A percentile compares a stretch with the other conserved stretches of the same genome.
These are phyloP conservation scores for Chlamydomonas reinhardtii DNA, from an alignment of 163 green algal genomes.

Conservation along the genomic window DNA sequence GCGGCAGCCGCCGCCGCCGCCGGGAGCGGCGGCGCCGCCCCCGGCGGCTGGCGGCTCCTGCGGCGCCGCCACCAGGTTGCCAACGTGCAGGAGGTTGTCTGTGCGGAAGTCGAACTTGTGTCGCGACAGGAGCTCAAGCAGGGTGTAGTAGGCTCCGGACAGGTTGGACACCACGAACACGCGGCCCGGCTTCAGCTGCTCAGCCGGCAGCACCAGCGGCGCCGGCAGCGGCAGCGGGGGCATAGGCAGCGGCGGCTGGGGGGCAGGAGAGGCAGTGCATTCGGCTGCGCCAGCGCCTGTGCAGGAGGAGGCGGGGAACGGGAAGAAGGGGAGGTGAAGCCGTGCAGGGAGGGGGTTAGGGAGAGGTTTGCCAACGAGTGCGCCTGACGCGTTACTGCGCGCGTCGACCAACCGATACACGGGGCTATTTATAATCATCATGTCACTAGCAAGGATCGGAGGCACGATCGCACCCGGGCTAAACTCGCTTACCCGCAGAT, in stretches of 20 bases:
- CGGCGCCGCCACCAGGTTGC: constrained; percentile 32
- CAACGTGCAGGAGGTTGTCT: constrained; percentile 23
- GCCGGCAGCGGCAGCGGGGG: not conserved
- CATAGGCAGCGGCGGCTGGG: not conserved
- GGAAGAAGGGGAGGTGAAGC: not conserved
- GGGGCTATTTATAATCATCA: no score
- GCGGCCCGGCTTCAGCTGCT: constrained; percentile 34
- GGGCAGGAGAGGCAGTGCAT: not conserved
- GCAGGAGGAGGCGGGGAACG: not conserved
- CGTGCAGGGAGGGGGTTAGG: no score
- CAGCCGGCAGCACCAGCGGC: not conserved
- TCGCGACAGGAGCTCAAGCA: constrained; percentile 31
- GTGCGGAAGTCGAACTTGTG: constrained; percentile 41
- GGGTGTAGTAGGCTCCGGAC: constrained; percentile 40
- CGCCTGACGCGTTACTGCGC: no score
- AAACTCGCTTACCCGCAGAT: no score
- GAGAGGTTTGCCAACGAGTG: no score
- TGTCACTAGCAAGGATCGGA: no score
- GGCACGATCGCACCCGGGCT: no score
- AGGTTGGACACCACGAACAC: constrained; percentile 39
- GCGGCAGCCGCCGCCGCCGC: not conserved
- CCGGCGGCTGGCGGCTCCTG: no score
- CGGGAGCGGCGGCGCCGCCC: no score
- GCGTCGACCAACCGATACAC: no score
- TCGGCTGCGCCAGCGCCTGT: no score